A percentile compares a stretch with the other conserved stretches of the same genome.
These are phyloP conservation scores for Yamadazyma takamatsuzukensis DNA, from an alignment of 805 yeast genomes.

Conservation along the genomic window DNA sequence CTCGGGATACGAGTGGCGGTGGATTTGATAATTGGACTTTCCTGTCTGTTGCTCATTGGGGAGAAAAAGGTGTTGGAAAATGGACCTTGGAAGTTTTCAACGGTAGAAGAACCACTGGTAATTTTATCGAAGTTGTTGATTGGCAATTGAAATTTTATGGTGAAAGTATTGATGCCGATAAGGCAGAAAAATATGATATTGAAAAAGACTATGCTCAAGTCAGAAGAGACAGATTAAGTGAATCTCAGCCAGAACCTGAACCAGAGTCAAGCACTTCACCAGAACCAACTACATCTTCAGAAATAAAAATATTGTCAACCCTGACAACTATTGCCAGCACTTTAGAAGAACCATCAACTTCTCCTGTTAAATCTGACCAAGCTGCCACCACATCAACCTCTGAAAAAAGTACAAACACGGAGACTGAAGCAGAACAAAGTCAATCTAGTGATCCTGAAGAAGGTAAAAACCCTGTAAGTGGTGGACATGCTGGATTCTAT, in stretches of 20 bases:
- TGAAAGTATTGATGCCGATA: constrained; percentile 59
- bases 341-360: background rate
- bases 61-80: constrained; percentile 71
- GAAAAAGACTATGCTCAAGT: constrained; percentile 44
- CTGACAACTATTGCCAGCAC: constrained; percentile 1
- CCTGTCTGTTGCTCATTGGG: constrained; percentile 99
- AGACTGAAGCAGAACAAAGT: constrained; percentile 6
- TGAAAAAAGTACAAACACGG: constrained; percentile 1
- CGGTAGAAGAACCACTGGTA: constrained; percentile 33
- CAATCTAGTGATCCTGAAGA: constrained; percentile 21
- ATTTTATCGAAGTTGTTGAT: constrained; percentile 40
- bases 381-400: constrained; percentile 1
- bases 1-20: constrained; percentile 46
- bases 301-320: constrained; percentile 4
- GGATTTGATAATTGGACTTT: constrained; percentile 87
- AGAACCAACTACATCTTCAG: constrained; percentile 10
- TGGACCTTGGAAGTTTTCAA: constrained; percentile 70
- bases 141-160: constrained; percentile 88
- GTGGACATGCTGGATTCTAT: constrained; percentile 55
- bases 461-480: constrained; percentile 34
- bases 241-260: constrained; percentile 12
- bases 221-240: constrained; percentile 22
- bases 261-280: constrained; percentile 11
- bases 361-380: constrained; percentile 1
- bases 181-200: constrained; percentile 55